A percentile compares a stretch with the other conserved stretches of the same genome.
Conservation (phyloP, 805 yeast genomes). For the Wickerhamiella parazyma region DNA sequence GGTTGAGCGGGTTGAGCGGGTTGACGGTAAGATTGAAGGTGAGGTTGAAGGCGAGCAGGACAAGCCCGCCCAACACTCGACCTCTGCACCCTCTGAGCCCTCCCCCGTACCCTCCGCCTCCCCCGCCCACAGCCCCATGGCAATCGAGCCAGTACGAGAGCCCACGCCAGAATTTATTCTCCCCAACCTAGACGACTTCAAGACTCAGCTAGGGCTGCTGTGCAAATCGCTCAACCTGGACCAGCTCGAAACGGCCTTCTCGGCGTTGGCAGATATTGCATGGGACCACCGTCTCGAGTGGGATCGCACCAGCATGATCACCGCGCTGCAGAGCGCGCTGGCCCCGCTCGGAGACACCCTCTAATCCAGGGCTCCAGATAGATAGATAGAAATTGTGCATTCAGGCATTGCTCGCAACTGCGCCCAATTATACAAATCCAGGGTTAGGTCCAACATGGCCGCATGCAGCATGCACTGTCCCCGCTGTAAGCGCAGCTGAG, state of each 20-base stretch:
- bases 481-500: neutral
- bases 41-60: too few relatives aligned
- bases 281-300: constrained; percentile 53
- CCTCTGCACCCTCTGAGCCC: too few relatives aligned
- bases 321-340: constrained; percentile 13
- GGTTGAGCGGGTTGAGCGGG: too few relatives aligned
- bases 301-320: constrained; percentile 30
- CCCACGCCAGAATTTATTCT: neutral
- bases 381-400: neutral
- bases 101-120: too few relatives aligned
- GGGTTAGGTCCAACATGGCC: too few relatives aligned
- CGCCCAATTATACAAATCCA: too few relatives aligned
- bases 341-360: neutral
- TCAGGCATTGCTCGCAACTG: too few relatives aligned
- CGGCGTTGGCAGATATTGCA: constrained; percentile 53
- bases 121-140: too few relatives aligned
- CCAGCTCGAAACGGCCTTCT: constrained; percentile 46
- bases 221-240: constrained; percentile 38
- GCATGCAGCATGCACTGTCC: neutral
- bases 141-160: neutral
- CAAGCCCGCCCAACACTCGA: too few relatives aligned
- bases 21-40: too few relatives aligned
- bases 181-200: neutral
- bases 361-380: too few relatives aligned
- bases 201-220: constrained; percentile 24